Conservation (phyloP, 345 rosid genomes). For the Hypericum perforatum region DNA sequence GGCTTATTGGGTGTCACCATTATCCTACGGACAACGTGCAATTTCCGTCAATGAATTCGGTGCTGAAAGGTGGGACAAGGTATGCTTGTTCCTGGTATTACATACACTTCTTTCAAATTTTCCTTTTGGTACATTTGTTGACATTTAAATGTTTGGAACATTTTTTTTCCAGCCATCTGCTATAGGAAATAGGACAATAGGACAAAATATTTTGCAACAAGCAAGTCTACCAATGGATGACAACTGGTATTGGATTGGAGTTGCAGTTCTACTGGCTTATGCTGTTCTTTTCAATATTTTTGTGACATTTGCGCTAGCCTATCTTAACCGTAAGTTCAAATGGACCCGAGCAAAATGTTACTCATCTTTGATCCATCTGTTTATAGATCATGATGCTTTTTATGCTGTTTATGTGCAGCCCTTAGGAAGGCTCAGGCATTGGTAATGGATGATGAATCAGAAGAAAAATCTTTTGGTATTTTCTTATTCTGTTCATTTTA, state of each 20-base stretch:
- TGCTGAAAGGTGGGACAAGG: constrained; percentile 73
- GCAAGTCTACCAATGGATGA: constrained; percentile 39
- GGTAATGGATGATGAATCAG: constrained; percentile 29
- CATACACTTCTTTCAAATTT: background rate
- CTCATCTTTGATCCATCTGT: background rate
- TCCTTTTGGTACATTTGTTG: background rate
- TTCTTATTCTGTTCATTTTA: no score
- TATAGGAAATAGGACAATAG: constrained; percentile 38
- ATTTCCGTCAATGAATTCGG: constrained; percentile 74
- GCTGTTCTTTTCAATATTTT: constrained; percentile 52
- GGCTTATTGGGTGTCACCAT: constrained; percentile 90
- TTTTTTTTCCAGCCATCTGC: constrained; percentile 44
- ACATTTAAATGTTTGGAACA: constrained; percentile 6
- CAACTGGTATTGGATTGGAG: constrained; percentile 83
- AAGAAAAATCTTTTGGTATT: constrained; percentile 16
- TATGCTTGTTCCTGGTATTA: constrained; percentile 12
- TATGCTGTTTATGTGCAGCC: constrained; percentile 37
- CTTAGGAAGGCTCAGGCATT: constrained; percentile 38
- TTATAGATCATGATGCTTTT: background rate
- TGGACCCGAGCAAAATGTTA: background rate
- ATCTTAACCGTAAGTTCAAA: constrained; percentile 59
- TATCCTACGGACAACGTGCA: constrained; percentile 73
- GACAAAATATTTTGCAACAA: constrained; percentile 47
- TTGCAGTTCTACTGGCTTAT: constrained; percentile 51
- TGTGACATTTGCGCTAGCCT: constrained; percentile 63